phyloP scores from a whole-genome alignment of 495 filamentous ascomycete species.

The Arthonia radiata region DNA sequence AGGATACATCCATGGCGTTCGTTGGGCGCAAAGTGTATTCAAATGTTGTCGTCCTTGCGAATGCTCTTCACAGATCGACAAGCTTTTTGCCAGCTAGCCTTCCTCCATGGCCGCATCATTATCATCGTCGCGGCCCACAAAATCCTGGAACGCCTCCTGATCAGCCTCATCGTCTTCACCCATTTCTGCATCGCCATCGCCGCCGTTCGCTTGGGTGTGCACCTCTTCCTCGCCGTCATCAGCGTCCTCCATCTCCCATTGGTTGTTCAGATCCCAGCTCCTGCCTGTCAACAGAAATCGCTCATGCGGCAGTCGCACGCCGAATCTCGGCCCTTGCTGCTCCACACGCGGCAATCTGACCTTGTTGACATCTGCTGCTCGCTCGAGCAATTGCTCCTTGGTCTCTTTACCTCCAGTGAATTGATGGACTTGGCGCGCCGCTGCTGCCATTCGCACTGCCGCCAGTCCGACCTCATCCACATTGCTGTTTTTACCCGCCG shows the following conservation, averaged over 20 bases:
- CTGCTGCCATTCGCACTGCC: conserved; percentile 37
- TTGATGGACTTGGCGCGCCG: conserved; percentile 35
- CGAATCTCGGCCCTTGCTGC: conserved; percentile 53
- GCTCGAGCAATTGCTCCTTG: conserved; percentile 69
- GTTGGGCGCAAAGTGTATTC: no score
- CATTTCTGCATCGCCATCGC: conserved; percentile 10
- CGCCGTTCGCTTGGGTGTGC: conserved; percentile 6
- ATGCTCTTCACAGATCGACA: no score
- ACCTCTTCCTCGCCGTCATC: conserved; percentile 14
- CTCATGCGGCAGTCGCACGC: conserved; percentile 69
- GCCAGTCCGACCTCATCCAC: conserved; percentile 18
- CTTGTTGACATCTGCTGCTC: conserved; percentile 61
- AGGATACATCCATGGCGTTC: no score
- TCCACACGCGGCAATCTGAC: conserved; percentile 53
- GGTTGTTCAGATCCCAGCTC: conserved; percentile 60
- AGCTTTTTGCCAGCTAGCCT: no score
- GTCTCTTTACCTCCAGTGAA: conserved; percentile 31
- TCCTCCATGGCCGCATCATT: no score
- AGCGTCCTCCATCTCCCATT: conserved; percentile 30
- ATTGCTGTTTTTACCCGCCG: conserved; percentile 7
- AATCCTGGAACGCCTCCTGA: conserved; percentile 36
- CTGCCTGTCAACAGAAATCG: conserved; percentile 70
- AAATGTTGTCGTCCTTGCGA: no score
- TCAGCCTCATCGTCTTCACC: conserved; percentile 9
- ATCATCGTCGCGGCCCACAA: conserved; percentile 13